Base-by-base conservation (phyloP, 371 early-diverging fungal genomes). In the Enterocytospora artemiae region DNA sequence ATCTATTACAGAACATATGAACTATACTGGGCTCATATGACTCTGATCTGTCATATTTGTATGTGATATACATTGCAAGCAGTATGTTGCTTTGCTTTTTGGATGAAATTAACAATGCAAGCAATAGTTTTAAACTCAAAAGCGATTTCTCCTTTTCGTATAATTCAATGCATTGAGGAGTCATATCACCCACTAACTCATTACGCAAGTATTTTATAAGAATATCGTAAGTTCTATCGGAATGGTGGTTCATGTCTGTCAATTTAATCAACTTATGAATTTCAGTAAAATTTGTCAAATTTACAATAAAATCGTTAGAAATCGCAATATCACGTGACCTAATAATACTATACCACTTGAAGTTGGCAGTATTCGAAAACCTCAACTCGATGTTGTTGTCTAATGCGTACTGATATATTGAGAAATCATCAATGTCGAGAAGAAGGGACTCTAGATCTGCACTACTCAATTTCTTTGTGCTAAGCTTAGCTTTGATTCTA, bases 351-450 rank as follows among this genome's bases (percentile, higher is more conserved):
- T 70, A 70, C 34, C 63, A 70, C 33, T 63, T 30, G 28, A 65
- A 52, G 34, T 72, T 63, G 12, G 44, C 30, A 16, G 61, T 54
- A 12, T 57, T 44, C 34, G 60, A 45, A 1, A 45, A 18, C 0
- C 16, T 36, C 32, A 69, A 5, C 16, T 33, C 24, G 20, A 71
- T 69, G 1, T 50, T 53, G 28, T 67, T 69, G 1, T 65, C 43
- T 31, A 73, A 14, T 20, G 67, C 65, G 62, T 63, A 63, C 37
- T 71, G 30, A 51, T 75, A 78, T 16, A 78, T 25, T 25, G 67
- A 61, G 55, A 65, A 78, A 62, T 78, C 78, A 59, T 75, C 74
- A 14, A 75, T 24, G 12, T 50, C 37, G 20, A 64, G 60, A 5
- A 78, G 39, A 32, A 75, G 43, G 25, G 55, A 39, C 22, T 62